Percentiles rank a stretch among this genome's conserved stretches.
Conservation (phyloP, 345 rosid genomes). For the Citropsis articulata region DNA sequence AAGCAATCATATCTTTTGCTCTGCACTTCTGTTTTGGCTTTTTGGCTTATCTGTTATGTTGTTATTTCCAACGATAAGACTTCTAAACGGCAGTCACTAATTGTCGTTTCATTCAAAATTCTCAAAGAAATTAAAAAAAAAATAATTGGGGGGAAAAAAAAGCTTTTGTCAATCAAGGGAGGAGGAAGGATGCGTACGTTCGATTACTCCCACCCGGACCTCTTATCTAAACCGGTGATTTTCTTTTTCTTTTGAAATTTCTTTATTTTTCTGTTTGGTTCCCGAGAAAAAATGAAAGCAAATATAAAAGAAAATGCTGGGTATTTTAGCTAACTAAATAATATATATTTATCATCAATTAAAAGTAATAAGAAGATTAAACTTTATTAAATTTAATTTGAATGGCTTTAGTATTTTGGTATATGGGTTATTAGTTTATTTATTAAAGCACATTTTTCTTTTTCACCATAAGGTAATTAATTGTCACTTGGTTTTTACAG, state of each 20-base stretch:
- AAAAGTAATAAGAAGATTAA: not conserved
- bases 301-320: not conserved
- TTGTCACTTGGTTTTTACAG: not conserved
- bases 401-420: not conserved
- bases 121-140: too few relatives aligned
- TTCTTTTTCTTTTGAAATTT: not conserved
- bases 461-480: not conserved
- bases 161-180: conserved; percentile 18
- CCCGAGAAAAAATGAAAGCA: conserved; percentile 12
- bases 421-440: not conserved
- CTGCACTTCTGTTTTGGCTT: not conserved
- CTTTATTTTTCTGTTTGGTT: conserved; percentile 7
- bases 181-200: not conserved
- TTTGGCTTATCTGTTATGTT: too few relatives aligned
- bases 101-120: not conserved
- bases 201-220: conserved; percentile 14
- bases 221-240: conserved; percentile 12
- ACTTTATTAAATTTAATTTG: not conserved
- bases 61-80: not conserved
- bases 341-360: not conserved
- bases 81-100: not conserved
- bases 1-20: not conserved
- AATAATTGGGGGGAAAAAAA: not conserved
- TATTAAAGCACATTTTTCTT: not conserved
- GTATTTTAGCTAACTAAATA: not conserved